These are phyloP conservation scores for Leishmania mexicana DNA, from an alignment of 208 protist genomes.

Conservation along the genomic window DNA sequence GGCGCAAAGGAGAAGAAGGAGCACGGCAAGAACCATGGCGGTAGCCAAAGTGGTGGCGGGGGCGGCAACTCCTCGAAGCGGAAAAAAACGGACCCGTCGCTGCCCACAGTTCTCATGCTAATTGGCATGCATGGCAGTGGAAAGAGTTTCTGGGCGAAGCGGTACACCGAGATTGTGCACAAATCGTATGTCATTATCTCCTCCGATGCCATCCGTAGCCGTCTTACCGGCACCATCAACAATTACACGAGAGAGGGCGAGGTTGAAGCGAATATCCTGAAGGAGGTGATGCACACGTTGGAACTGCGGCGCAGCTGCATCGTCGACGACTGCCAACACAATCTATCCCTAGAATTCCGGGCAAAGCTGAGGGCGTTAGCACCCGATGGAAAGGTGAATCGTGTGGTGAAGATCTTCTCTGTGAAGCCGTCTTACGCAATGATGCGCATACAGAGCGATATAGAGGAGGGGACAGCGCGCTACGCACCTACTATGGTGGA, in stretches of 20 bases:
- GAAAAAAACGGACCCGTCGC: slow-evolving; percentile 37
- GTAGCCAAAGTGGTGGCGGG: slow-evolving; percentile 4
- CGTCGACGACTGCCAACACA: slow-evolving; percentile 71
- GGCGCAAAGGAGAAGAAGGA: slow-evolving; percentile 20
- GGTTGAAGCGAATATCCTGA: slow-evolving; percentile 58
- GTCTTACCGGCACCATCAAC: slow-evolving; percentile 48
- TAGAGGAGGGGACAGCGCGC: slow-evolving; percentile 48
- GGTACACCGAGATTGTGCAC: slow-evolving; percentile 68
- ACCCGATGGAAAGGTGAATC: slow-evolving; percentile 44
- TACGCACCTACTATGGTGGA: slow-evolving; percentile 43
- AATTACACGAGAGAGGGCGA: slow-evolving; percentile 62
- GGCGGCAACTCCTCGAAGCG: slow-evolving; percentile 14
- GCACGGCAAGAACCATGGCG: slow-evolving; percentile 12
- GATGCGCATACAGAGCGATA: slow-evolving; percentile 55
- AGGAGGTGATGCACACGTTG: slow-evolving; percentile 45
- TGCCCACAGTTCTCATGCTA: slow-evolving; percentile 67
- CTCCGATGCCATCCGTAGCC: slow-evolving; percentile 47
- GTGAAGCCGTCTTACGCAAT: slow-evolving; percentile 69
- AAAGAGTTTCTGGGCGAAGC: slow-evolving; percentile 77
- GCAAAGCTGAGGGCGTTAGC: slow-evolving; percentile 41
- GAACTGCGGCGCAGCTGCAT: slow-evolving; percentile 61
- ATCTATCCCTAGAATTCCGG: slow-evolving; percentile 52
- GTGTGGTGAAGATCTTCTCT: slow-evolving; percentile 57
- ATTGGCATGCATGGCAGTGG: slow-evolving; percentile 82
- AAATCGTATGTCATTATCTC: slow-evolving; percentile 60